Conservation (phyloP, 2,329 filamentous ascomycete genomes). For the Tothia fuscella region DNA sequence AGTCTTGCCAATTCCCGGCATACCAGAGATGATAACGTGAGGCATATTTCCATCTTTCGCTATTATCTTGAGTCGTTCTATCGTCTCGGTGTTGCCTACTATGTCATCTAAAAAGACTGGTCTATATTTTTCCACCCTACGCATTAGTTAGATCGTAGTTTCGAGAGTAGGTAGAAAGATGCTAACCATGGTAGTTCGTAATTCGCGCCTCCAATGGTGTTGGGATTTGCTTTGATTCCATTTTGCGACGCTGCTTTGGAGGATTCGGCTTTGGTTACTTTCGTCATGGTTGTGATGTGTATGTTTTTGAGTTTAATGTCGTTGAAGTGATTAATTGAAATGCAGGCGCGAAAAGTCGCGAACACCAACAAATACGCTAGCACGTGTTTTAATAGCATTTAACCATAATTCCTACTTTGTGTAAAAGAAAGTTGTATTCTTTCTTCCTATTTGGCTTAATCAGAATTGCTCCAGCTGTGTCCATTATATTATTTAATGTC, state of each 20-base stretch:
- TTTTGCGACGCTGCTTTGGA: constrained; percentile 35
- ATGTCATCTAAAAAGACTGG: constrained; percentile 92
- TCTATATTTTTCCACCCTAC: constrained; percentile 95
- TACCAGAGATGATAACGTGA: constrained; percentile 97
- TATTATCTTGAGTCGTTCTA: constrained; percentile 95
- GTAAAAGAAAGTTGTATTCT: too few relatives aligned
- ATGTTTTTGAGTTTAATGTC: too few relatives aligned
- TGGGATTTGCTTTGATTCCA: constrained; percentile 29
- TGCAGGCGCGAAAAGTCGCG: too few relatives aligned
- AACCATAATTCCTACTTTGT: too few relatives aligned
- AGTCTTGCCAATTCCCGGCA: constrained; percentile 98
- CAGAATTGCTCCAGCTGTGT: too few relatives aligned
- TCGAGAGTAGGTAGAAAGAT: neutral
- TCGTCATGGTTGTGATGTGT: neutral
- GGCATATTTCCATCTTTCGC: constrained; percentile 99
- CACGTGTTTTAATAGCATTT: too few relatives aligned
- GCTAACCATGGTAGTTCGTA: constrained; percentile 72
- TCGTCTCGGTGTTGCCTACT: constrained; percentile 94
- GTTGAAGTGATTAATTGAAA: too few relatives aligned
- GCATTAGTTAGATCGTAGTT: constrained; percentile 5
- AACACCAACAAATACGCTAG: too few relatives aligned
- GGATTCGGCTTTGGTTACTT: constrained; percentile 29
- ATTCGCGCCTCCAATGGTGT: constrained; percentile 29
- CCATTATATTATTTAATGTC: too few relatives aligned
- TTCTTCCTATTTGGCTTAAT: too few relatives aligned